Evolutionary conservation across 257 asterid genomes (phyloP).

Genomic region (Rehmannia glutinosa): DNA sequence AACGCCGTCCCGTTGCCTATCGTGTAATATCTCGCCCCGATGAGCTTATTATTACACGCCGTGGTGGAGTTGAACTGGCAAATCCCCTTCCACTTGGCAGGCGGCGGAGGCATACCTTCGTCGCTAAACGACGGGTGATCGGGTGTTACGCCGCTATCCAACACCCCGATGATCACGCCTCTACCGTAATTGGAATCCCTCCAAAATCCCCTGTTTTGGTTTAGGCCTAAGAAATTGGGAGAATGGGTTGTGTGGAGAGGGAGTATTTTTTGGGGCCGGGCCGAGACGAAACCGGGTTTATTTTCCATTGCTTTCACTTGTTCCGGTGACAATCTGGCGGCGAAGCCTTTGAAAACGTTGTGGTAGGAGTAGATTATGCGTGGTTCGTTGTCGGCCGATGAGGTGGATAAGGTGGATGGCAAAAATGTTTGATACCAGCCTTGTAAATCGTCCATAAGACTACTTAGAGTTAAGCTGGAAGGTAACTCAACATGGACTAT

Average conservation of each 20-base stretch:
- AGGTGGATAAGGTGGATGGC: slow-evolving; percentile 16
- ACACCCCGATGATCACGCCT: slow-evolving; percentile 48
- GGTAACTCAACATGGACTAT: slow-evolving; percentile 34
- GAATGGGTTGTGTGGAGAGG: slow-evolving; percentile 47
- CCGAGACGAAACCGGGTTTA: slow-evolving; percentile 29
- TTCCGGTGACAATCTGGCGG: slow-evolving; percentile 21
- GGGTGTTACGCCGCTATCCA: slow-evolving; percentile 26
- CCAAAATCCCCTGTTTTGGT: slow-evolving; percentile 48
- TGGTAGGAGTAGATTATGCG: slow-evolving; percentile 36
- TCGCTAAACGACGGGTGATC: neutral
- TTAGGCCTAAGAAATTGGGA: slow-evolving; percentile 49
- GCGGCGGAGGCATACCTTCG: neutral
- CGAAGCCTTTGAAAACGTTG: slow-evolving; percentile 37
- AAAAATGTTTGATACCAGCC: slow-evolving; percentile 36
- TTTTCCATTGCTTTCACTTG: slow-evolving; percentile 29
- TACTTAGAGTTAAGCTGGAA: neutral
- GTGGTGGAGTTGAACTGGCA: slow-evolving; percentile 7
- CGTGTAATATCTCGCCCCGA: slow-evolving; percentile 34
- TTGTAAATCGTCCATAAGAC: slow-evolving; percentile 16
- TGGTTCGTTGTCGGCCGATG: slow-evolving; percentile 1
- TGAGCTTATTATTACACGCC: slow-evolving; percentile 46
- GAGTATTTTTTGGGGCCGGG: slow-evolving; percentile 6
- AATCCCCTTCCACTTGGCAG: neutral
- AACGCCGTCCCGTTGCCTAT: slow-evolving; percentile 11
- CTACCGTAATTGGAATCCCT: slow-evolving; percentile 42